phyloP scores from a whole-genome alignment of 192 early-diverging fungal genomes.

The Backusella morwellensis region DNA sequence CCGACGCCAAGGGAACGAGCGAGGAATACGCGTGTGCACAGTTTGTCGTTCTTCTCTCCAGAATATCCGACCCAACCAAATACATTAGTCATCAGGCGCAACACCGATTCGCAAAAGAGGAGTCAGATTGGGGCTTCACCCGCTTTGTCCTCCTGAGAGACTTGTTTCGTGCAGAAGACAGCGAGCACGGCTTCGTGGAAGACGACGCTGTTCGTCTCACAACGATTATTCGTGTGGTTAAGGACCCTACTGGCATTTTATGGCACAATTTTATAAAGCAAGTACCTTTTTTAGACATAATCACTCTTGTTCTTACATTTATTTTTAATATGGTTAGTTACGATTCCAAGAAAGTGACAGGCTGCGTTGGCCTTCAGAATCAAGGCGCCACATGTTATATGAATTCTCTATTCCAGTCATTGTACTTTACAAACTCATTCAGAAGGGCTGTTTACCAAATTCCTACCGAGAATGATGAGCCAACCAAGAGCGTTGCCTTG shows the following conservation, averaged over 20 bases:
- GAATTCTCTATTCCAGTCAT: constrained; percentile 95
- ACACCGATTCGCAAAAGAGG: constrained; percentile 81
- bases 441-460: constrained; percentile 91
- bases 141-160: constrained; percentile 61
- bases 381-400: constrained; percentile 99
- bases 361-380: constrained; percentile 93
- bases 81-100: constrained; percentile 56
- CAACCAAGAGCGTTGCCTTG: constrained; percentile 80
- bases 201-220: constrained; percentile 64
- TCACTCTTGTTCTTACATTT: too few species aligned
- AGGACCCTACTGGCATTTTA: constrained; percentile 88
- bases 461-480: constrained; percentile 87
- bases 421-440: constrained; percentile 94
- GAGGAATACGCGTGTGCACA: constrained; percentile 81
- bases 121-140: constrained; percentile 96
- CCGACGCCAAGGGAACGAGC: constrained; percentile 60
- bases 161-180: constrained; percentile 38
- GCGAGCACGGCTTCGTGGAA: constrained; percentile 59
- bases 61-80: constrained; percentile 62
- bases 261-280: constrained; percentile 95
- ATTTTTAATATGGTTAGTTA: constrained; percentile 46
- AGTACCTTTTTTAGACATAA: neutral
- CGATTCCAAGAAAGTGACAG: constrained; percentile 88
- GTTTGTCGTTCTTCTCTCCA: constrained; percentile 77
- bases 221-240: constrained; percentile 71